phyloP scores from a whole-genome alignment of 352 stramenopile species.

The Pythium diclinum region DNA sequence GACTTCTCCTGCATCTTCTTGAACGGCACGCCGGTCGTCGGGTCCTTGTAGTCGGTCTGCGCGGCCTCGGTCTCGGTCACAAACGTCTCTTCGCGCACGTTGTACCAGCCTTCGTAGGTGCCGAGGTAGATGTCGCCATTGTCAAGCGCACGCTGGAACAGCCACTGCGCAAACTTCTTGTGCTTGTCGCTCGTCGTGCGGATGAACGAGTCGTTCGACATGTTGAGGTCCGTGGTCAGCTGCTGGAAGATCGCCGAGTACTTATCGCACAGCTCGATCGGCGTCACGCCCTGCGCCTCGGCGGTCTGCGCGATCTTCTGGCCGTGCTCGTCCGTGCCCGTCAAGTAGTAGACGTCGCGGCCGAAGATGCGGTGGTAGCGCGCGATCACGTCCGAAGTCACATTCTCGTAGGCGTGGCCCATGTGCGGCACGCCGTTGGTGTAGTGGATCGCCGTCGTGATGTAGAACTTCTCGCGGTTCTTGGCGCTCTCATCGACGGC shows the following conservation, averaged over 20 bases:
- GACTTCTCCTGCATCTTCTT: constrained; percentile 98
- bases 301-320: constrained; percentile 99
- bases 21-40: constrained; percentile 88
- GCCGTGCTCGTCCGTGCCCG: constrained; percentile 96
- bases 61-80: constrained; percentile 97
- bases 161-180: constrained; percentile 92
- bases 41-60: constrained; percentile 95
- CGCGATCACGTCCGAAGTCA: constrained; percentile 95
- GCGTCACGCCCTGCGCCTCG: constrained; percentile 85
- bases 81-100: constrained; percentile 98
- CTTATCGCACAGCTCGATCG: constrained; percentile 96
- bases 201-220: constrained; percentile 92
- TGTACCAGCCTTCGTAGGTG: constrained; percentile 98
- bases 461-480: constrained; percentile 89
- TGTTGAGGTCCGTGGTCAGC: constrained; percentile 83
- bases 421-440: constrained; percentile 97
- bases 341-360: constrained; percentile 83
- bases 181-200: constrained; percentile 95
- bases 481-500: constrained; percentile 38
- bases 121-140: constrained; percentile 97
- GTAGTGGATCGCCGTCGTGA: constrained; percentile 99
- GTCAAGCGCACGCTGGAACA: constrained; percentile 91
- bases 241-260: constrained; percentile 88
- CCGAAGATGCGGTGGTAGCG: constrained; percentile 93
- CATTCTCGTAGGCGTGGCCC: constrained; percentile 98